phyloP scores from a whole-genome alignment of 805 yeast species.

The Yarrowia divulgata region DNA sequence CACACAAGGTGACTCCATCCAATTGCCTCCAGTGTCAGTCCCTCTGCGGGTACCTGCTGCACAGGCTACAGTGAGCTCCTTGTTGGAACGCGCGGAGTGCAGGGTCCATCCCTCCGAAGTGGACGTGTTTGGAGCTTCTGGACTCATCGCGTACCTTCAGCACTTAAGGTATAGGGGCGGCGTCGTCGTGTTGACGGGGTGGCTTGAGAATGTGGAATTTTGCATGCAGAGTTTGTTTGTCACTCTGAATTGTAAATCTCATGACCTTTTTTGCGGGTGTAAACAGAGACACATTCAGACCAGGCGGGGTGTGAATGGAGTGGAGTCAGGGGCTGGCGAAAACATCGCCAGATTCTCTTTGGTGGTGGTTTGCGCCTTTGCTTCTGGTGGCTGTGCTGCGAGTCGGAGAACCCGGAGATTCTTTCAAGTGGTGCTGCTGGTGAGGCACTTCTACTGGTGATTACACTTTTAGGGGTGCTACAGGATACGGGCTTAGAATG shows the following conservation, averaged over 20 bases:
- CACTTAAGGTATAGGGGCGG: constrained; percentile 9
- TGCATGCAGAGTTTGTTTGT: constrained; percentile 13
- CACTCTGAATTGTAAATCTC: constrained; percentile 11
- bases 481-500: background rate
- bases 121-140: constrained; percentile 5
- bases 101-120: background rate
- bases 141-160: constrained; percentile 1
- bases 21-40: background rate
- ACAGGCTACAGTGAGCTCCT: constrained; percentile 6
- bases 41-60: constrained; percentile 29
- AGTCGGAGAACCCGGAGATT: too few relatives aligned
- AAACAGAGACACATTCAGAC: background rate
- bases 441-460: background rate
- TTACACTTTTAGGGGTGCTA: constrained; percentile 7
- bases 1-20: background rate
- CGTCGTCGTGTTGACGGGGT: constrained; percentile 26
- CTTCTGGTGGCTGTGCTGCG: background rate
- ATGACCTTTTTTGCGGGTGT: background rate
- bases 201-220: constrained; percentile 18
- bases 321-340: background rate
- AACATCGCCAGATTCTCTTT: background rate
- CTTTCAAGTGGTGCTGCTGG: background rate
- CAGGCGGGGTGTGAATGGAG: background rate
- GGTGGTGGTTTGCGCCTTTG: background rate
- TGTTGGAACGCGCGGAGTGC: background rate